A percentile compares a stretch with the other conserved stretches of the same genome.
Conservation (phyloP, 371 early-diverging fungal genomes). For the Gilbertella persicaria region DNA sequence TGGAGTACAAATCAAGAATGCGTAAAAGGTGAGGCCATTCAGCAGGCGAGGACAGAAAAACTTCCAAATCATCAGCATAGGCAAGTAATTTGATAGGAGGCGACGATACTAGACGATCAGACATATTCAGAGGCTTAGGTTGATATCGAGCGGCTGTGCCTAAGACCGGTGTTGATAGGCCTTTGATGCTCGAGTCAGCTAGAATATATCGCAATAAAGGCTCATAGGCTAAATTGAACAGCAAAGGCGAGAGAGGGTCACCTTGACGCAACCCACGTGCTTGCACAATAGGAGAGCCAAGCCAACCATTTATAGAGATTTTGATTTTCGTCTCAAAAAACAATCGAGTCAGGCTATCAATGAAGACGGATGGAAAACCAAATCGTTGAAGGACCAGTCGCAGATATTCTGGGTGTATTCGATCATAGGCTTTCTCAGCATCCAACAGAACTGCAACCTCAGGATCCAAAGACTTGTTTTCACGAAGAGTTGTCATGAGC, state of each 20-base stretch:
- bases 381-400: neutral
- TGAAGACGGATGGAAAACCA: constrained; percentile 2
- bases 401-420: constrained; percentile 25
- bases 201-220: neutral
- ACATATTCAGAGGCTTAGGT: constrained; percentile 21
- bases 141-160: constrained; percentile 2
- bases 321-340: constrained; percentile 9
- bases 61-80: constrained; percentile 25
- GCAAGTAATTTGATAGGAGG: constrained; percentile 13
- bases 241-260: constrained; percentile 18
- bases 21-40: neutral
- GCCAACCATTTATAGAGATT: constrained; percentile 18
- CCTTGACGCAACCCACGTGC: constrained; percentile 14
- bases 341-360: neutral
- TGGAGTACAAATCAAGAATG: neutral
- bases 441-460: constrained; percentile 6
- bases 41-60: constrained; percentile 9
- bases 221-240: constrained; percentile 18
- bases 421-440: constrained; percentile 25
- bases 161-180: constrained; percentile 1
- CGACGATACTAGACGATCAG: constrained; percentile 16
- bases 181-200: neutral
- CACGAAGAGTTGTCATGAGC: too few relatives aligned
- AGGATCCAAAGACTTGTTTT: neutral
- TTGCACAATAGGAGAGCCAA: neutral